Evolutionary conservation across 2,329 filamentous ascomycete genomes (phyloP).

Genomic region (Cytospora mali): DNA sequence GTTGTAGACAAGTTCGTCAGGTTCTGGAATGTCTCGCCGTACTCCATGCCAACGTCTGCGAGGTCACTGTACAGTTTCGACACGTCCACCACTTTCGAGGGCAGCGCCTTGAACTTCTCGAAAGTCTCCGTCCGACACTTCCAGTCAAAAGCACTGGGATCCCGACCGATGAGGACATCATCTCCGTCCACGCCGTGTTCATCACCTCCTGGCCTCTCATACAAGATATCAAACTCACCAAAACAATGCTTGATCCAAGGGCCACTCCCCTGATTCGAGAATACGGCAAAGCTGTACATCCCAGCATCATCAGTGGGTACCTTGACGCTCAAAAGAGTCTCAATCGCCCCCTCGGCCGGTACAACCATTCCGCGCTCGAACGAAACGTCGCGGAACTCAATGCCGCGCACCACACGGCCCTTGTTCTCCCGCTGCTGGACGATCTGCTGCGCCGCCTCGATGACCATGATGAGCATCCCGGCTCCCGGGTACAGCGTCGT

Average conservation of each 20-base stretch:
- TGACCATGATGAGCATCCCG: slow-evolving; percentile 35
- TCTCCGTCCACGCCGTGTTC: background rate
- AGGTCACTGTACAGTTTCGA: background rate
- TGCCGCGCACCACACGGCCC: background rate
- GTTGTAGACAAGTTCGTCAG: background rate
- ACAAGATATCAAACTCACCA: background rate
- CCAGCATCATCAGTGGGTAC: background rate
- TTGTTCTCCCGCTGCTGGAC: background rate
- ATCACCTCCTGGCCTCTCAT: no score
- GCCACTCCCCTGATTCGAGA: background rate
- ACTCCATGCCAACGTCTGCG: background rate
- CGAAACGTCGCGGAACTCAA: slow-evolving; percentile 1
- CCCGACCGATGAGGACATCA: no score
- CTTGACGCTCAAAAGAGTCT: background rate
- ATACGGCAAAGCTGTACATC: background rate
- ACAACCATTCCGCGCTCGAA: slow-evolving; percentile 3
- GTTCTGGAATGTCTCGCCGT: slow-evolving; percentile 2
- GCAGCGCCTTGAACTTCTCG: background rate
- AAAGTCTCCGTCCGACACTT: background rate
- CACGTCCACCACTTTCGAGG: background rate
- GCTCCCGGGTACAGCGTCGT: slow-evolving; percentile 36
- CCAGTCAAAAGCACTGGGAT: background rate
- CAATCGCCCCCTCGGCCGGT: background rate
- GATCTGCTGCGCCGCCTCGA: slow-evolving; percentile 34
- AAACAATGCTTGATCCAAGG: background rate